Conservation (phyloP, 129 eudicot species). For the Flaveria trinervia region DNA sequence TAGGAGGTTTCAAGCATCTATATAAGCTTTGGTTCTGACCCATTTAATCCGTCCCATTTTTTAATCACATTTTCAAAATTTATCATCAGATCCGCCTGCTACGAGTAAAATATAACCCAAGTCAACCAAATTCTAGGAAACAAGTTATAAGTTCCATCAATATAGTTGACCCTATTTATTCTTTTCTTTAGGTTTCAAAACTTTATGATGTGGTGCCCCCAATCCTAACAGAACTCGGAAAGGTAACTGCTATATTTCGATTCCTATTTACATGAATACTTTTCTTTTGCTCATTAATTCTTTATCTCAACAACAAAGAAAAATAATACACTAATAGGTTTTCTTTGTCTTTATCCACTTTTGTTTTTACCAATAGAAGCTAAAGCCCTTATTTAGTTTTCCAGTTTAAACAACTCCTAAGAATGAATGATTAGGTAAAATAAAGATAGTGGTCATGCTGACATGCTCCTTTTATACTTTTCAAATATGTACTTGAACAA, state of each 20-base stretch:
- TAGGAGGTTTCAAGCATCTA: not conserved
- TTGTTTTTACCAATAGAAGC: not conserved
- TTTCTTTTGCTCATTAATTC: not conserved
- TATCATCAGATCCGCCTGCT: not conserved
- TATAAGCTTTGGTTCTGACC: not conserved
- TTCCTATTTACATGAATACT: not conserved
- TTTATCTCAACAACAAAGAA: not conserved
- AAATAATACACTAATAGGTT: not conserved
- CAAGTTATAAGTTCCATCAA: not conserved
- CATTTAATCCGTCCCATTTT: not conserved
- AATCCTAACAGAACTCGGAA: slow-evolving; percentile 87
- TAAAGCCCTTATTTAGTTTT: not conserved
- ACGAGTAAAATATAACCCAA: not conserved
- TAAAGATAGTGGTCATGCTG: not conserved
- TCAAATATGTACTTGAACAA: not conserved
- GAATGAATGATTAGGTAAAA: not conserved
- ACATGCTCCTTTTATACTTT: not conserved
- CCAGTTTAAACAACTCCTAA: not conserved
- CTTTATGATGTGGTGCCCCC: slow-evolving; percentile 99
- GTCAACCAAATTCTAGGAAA: not conserved
- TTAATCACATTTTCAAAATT: not conserved
- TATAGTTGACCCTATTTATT: not conserved
- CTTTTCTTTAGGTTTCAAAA: slow-evolving; percentile 67
- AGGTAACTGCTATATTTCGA: slow-evolving; percentile 47
- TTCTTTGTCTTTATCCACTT: not conserved